Evolutionary conservation across 768 basidiomycete species (phyloP).

Genomic region (Phallus indusiatus): DNA sequence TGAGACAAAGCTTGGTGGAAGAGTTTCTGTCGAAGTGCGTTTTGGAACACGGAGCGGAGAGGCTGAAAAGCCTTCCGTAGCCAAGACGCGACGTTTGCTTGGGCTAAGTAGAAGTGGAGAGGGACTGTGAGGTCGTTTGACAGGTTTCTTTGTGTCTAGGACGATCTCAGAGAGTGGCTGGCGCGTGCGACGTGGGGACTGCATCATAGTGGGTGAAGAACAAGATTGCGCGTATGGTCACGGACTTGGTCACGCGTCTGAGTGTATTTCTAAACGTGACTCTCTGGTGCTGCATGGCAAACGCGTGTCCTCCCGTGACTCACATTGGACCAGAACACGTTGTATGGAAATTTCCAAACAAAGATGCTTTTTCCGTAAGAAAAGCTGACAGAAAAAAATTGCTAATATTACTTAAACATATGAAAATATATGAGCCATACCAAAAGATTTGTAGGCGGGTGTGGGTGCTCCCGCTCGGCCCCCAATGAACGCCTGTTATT

Average conservation of each 20-base stretch:
- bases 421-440: no score
- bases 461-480: not conserved
- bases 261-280: not conserved
- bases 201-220: not conserved
- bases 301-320: no score
- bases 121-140: conserved; percentile 59
- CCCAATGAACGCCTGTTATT: no score
- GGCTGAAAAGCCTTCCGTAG: conserved; percentile 33
- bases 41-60: conserved; percentile 10
- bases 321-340: not conserved
- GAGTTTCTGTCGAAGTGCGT: conserved; percentile 3
- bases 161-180: conserved; percentile 50
- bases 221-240: conserved; percentile 5
- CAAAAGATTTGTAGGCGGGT: not conserved
- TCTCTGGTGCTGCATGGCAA: not conserved
- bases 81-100: conserved; percentile 58
- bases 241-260: conserved; percentile 3
- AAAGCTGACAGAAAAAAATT: no score
- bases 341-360: no score
- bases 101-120: conserved; percentile 42
- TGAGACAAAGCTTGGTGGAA: not conserved
- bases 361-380: no score
- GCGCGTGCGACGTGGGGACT: not conserved
- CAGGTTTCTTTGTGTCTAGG: conserved; percentile 42
- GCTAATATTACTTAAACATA: no score